These are phyloP conservation scores for Epichloe bromicola DNA, from an alignment of 2,329 filamentous ascomycete species.

Conservation along the genomic window DNA sequence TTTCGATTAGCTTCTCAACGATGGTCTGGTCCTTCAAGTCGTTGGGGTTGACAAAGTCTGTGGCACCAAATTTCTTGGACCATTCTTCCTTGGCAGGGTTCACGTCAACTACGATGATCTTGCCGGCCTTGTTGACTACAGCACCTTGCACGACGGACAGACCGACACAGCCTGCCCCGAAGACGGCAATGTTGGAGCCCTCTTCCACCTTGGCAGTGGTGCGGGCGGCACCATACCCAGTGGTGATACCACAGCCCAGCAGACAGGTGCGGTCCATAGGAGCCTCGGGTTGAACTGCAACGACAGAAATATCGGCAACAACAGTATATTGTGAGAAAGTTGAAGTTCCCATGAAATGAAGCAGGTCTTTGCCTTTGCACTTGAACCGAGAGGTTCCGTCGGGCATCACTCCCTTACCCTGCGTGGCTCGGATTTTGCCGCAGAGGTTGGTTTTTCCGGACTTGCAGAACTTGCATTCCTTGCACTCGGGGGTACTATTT, in stretches of 20 bases:
- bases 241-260: conserved; percentile 96
- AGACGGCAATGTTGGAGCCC: conserved; percentile 80
- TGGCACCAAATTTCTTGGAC: conserved; percentile 89
- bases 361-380: conserved; percentile 85
- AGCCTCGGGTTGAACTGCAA: conserved; percentile 79
- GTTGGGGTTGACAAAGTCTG: conserved; percentile 89
- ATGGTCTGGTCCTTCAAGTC: conserved; percentile 68
- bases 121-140: conserved; percentile 65
- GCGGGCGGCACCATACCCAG: conserved; percentile 88
- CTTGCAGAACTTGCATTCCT: conserved; percentile 99
- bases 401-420: conserved; percentile 93
- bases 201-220: conserved; percentile 88
- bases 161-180: conserved; percentile 92
- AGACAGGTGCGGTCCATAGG: conserved; percentile 94
- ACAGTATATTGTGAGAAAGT: conserved; percentile 99
- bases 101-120: conserved; percentile 62
- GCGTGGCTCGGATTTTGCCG: conserved; percentile 95
- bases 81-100: conserved; percentile 88
- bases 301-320: conserved; percentile 95
- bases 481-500: conserved; percentile 80
- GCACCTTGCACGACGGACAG: conserved; percentile 91
- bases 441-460: conserved; percentile 99
- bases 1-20: conserved; percentile 85
- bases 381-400: conserved; percentile 92
- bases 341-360: conserved; percentile 98